Evolutionary conservation across 352 stramenopile genomes (phyloP), one percentile per base, ranked within the genome.

Genomic region (Globisporangium orthogonon): DNA sequence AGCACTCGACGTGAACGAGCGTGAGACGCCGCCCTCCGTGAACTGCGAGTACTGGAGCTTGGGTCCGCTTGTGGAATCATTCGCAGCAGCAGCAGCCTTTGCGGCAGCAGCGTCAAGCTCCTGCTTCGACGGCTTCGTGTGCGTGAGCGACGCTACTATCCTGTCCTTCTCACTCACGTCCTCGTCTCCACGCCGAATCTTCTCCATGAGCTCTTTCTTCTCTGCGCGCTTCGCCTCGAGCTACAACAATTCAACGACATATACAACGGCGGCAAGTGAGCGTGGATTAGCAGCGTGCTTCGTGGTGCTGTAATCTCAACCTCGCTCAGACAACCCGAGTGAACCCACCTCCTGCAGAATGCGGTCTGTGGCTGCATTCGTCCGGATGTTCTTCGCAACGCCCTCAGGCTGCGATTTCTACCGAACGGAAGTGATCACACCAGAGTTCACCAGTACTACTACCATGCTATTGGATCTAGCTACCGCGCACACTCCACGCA

Each of bases 1-100:
- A 4, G 84, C 76, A 45, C 91, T 98, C 49, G 92, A 98, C 18
- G 97, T 99, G 46, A 99, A 97, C 11, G 95, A 98, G 44, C 83
- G 90, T 11, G 95, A 93, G 43, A 77, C 87, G 39, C 91, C 78
- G 5, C 90, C 91, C 10, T 82, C 91, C 18, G 95, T 98, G 83
- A 95, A 86, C 71, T 82, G 60, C 61, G 85, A 92, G 43, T 80
- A 91, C 59, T 86, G 69, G 50, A 88, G 53, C 55, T 72, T 76
- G 14, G 44, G 43, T 17, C 47, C 60, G 53, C 23, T 46, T 35
- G n/a, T 18, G 23, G 37, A 40, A 14, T 50, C 49, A 41, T 69
- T 56, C 35, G 45, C 52, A 6, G 40, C 48, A 58, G 55, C 54
- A 57, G 14, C 57, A 51, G 11, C 54, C 31, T 4, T 52, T 28